Evolutionary conservation across 1,139 yeast species (phyloP).

Genomic region (Yamadazyma spencermartinsiae): DNA sequence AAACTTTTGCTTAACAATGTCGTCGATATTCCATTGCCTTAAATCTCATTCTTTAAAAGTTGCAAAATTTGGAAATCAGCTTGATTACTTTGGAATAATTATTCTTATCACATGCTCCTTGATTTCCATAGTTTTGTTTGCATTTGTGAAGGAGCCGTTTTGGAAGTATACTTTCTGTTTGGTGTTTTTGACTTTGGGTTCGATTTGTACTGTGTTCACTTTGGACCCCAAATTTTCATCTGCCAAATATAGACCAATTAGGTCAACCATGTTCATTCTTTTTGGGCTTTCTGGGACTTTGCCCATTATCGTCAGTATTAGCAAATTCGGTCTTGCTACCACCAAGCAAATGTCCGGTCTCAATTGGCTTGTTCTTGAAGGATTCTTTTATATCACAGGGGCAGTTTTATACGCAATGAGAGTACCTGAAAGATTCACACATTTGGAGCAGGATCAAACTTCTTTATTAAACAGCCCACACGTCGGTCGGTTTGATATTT

Average conservation of each 20-base stretch:
- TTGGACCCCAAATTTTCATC: constrained; percentile 65
- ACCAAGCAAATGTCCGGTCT: constrained; percentile 56
- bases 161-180: constrained; percentile 45
- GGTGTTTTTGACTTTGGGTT: constrained; percentile 57
- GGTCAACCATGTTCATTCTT: constrained; percentile 76
- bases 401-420: constrained; percentile 78
- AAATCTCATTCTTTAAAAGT: constrained; percentile 72
- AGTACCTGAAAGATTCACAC: constrained; percentile 70
- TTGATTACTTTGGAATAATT: constrained; percentile 87
- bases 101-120: constrained; percentile 73
- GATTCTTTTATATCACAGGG: constrained; percentile 71
- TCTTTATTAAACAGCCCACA: constrained; percentile 17
- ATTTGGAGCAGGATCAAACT: constrained; percentile 45
- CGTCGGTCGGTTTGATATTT: constrained; percentile 55
- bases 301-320: constrained; percentile 60
- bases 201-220: constrained; percentile 63
- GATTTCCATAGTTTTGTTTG: constrained; percentile 68
- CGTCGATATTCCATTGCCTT: constrained; percentile 75
- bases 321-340: constrained; percentile 33
- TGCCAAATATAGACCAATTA: constrained; percentile 68
- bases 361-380: constrained; percentile 67
- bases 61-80: constrained; percentile 67
- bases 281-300: constrained; percentile 80
- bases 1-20: constrained; percentile 63
- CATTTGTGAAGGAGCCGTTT: constrained; percentile 53